phyloP scores from a whole-genome alignment of 345 rosid genomes.

The Brassica cretica region DNA sequence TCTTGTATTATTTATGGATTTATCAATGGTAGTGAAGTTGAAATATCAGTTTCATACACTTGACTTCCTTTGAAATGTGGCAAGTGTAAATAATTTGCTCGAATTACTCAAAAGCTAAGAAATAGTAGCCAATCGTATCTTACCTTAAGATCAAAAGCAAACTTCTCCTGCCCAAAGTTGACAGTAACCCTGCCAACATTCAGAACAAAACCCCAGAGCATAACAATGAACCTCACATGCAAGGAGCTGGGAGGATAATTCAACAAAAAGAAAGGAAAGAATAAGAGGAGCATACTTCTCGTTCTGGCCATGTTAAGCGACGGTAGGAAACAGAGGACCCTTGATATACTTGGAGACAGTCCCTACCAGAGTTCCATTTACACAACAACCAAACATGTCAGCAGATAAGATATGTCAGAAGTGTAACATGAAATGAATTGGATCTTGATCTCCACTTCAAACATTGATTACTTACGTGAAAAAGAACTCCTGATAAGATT shows the following conservation, averaged over 20 bases:
- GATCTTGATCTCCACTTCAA: neutral
- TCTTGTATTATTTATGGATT: too few species aligned
- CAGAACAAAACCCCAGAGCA: conserved; percentile 7
- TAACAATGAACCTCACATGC: neutral
- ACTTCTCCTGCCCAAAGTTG: conserved; percentile 79
- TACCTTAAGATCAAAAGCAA: conserved; percentile 86
- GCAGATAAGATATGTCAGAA: neutral
- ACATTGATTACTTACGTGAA: too few species aligned
- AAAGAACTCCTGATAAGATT: too few species aligned
- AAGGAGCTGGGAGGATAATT: neutral
- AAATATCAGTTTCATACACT: too few species aligned
- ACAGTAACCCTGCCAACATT: conserved; percentile 69
- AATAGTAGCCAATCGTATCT: conserved; percentile 4
- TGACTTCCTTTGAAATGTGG: too few species aligned
- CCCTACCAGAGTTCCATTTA: conserved; percentile 73
- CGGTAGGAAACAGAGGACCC: conserved; percentile 75
- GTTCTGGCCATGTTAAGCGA: conserved; percentile 87
- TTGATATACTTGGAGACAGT: conserved; percentile 61
- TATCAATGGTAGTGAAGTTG: too few species aligned
- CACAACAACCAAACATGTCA: conserved; percentile 45
- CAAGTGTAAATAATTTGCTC: too few species aligned
- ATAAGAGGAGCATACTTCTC: conserved; percentile 65
- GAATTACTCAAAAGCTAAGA: too few species aligned
- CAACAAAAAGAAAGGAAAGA: neutral
- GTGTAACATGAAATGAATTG: neutral